Conservation (phyloP, 345 rosid genomes). For the Eucalyptus erythrocorys region DNA sequence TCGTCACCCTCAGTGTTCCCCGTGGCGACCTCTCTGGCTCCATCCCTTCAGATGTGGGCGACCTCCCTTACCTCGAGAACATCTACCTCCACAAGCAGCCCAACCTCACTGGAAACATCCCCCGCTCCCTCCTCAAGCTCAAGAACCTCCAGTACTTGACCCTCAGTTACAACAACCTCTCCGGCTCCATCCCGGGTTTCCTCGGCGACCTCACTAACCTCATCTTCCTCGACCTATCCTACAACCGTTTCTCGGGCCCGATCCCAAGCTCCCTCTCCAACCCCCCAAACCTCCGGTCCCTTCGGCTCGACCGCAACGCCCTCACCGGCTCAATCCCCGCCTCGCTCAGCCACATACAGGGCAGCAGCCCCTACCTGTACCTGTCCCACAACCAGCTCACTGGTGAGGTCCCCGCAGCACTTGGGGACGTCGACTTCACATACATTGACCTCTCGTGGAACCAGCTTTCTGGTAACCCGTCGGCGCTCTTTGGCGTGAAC, state of each 20-base stretch:
- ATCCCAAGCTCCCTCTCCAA: neutral
- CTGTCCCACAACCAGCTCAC: constrained; percentile 6
- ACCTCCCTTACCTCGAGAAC: constrained; percentile 2
- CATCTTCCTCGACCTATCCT: neutral
- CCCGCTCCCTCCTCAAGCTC: neutral
- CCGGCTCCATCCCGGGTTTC: neutral
- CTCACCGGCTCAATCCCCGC: constrained; percentile 6
- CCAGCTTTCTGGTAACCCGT: neutral
- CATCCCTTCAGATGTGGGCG: constrained; percentile 1
- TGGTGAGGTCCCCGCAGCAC: neutral
- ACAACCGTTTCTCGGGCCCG: neutral
- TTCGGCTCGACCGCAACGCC: neutral
- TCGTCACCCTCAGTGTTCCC: constrained; percentile 36
- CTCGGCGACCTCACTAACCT: neutral
- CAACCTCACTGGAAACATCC: constrained; percentile 11
- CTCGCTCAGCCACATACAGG: neutral
- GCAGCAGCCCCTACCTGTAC: neutral
- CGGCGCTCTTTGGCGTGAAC: neutral
- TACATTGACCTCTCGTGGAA: constrained; percentile 1
- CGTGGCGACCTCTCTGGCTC: neutral
- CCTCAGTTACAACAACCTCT: constrained; percentile 1
- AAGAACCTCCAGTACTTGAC: neutral
- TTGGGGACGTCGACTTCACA: neutral
- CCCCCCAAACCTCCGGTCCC: neutral
- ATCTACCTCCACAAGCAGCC: constrained; percentile 2